These are phyloP conservation scores for Calocera viscosa DNA, from an alignment of 768 basidiomycete species.

Conservation along the genomic window DNA sequence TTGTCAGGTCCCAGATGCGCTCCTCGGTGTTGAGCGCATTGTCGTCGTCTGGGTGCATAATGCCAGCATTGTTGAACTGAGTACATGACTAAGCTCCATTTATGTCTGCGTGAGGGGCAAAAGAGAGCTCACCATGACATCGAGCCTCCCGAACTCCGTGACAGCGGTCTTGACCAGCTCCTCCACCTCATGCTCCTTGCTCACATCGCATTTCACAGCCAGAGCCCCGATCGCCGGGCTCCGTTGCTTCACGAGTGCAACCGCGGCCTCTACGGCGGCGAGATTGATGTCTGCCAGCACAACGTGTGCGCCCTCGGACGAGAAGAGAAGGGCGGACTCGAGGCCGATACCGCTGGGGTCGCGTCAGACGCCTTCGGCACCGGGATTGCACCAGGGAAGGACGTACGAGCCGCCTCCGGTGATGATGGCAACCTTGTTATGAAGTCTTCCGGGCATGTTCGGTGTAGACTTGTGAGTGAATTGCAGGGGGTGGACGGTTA, in stretches of 20 bases:
- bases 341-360: conserved; percentile 78
- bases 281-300: conserved; percentile 80
- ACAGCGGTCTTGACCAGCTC: conserved; percentile 67
- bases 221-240: conserved; percentile 57
- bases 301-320: conserved; percentile 85
- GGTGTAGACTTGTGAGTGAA: not conserved
- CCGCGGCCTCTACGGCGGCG: conserved; percentile 55
- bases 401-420: conserved; percentile 84
- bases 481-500: not conserved
- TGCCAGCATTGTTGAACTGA: conserved; percentile 40
- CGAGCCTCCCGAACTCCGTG: conserved; percentile 78
- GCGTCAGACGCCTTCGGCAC: not conserved
- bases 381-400: not conserved
- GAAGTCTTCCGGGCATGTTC: conserved; percentile 53
- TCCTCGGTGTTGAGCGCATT: conserved; percentile 95
- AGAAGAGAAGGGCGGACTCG: conserved; percentile 90
- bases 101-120: conserved; percentile 8
- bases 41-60: conserved; percentile 95
- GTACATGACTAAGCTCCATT: not conserved
- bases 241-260: conserved; percentile 46
- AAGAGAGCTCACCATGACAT: conserved; percentile 62
- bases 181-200: conserved; percentile 78
- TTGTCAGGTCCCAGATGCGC: conserved; percentile 86
- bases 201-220: conserved; percentile 71
- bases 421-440: conserved; percentile 62